These are phyloP conservation scores for Leucoagaricus sp. DNA, from an alignment of 1,284 basidiomycete genomes.

Conservation along the genomic window DNA sequence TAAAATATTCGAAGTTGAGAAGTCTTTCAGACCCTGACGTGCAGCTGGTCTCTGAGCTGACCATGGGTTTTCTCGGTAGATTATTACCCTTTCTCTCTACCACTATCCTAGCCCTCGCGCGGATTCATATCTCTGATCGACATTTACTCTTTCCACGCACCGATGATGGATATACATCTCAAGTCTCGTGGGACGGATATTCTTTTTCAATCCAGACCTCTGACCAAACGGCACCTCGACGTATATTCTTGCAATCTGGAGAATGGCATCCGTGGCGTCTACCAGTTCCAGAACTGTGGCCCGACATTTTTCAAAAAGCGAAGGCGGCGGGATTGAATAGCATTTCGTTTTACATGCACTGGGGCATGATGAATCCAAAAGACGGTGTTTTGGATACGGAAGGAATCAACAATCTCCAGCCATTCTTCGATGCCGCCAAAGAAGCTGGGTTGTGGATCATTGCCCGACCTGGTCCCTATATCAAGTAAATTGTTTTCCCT, in stretches of 20 bases:
- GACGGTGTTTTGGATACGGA: background rate
- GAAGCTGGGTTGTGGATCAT: background rate
- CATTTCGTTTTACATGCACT: slow-evolving; percentile 1
- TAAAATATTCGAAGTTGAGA: background rate
- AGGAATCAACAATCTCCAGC: slow-evolving; percentile 1
- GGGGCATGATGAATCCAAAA: slow-evolving; percentile 4
- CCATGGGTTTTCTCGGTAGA: background rate
- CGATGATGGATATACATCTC: background rate
- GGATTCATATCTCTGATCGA: background rate
- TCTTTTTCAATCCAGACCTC: slow-evolving; percentile 3
- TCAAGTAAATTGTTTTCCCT: background rate
- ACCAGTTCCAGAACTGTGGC: slow-evolving; percentile 2
- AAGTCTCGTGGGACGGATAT: slow-evolving; percentile 1
- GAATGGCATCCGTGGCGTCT: background rate
- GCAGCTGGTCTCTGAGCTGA: background rate
- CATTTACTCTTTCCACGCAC: background rate
- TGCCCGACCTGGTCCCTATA: slow-evolving; percentile 1
- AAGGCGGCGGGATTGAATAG: slow-evolving; percentile 1
- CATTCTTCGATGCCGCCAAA: slow-evolving; percentile 2
- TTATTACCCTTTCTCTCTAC: background rate
- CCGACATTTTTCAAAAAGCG: background rate
- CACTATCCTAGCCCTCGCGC: background rate
- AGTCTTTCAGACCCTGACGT: background rate
- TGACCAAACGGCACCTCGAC: background rate
- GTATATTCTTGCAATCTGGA: slow-evolving; percentile 2